Evolutionary conservation across 169 alveolate genomes (phyloP).

Genomic region (Miamiensis avidus): DNA sequence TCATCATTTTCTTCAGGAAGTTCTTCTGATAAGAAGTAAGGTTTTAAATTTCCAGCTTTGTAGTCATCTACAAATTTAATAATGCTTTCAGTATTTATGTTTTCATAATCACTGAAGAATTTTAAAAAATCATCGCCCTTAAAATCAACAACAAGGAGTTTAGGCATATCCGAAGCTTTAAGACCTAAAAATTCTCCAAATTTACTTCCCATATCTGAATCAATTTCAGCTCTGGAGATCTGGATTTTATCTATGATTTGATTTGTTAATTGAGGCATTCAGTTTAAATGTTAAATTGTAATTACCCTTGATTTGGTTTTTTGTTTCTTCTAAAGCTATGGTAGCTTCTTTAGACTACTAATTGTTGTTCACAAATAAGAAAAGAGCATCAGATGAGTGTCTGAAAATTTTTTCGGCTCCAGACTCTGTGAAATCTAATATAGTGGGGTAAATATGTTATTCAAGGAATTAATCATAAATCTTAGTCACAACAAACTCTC

Average conservation of each 20-base stretch:
- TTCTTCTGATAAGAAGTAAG: constrained; percentile 89
- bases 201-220: constrained; percentile 54
- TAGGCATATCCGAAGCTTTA: constrained; percentile 56
- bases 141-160: constrained; percentile 59
- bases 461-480: constrained; percentile 54
- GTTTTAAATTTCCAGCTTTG: constrained; percentile 78
- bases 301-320: constrained; percentile 57
- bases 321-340: constrained; percentile 50
- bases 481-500: constrained; percentile 22
- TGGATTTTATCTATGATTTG: constrained; percentile 10
- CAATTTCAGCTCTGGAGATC: constrained; percentile 39
- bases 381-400: constrained; percentile 52
- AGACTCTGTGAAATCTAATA: constrained; percentile 66
- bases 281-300: not conserved
- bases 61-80: constrained; percentile 79
- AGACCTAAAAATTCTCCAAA: constrained; percentile 75
- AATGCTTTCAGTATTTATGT: constrained; percentile 57
- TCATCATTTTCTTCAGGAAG: constrained; percentile 56
- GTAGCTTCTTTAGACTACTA: constrained; percentile 49
- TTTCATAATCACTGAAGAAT: constrained; percentile 50
- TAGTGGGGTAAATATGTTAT: constrained; percentile 48
- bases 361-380: constrained; percentile 59
- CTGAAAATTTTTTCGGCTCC: constrained; percentile 60
- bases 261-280: too few species aligned
- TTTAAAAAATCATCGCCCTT: constrained; percentile 52